Percentiles rank a stretch among this genome's conserved stretches.
Evolutionary conservation across 2,329 filamentous ascomycete genomes (phyloP).

Genomic region (Ophiognomonia clavigignenti-juglandacearum): DNA sequence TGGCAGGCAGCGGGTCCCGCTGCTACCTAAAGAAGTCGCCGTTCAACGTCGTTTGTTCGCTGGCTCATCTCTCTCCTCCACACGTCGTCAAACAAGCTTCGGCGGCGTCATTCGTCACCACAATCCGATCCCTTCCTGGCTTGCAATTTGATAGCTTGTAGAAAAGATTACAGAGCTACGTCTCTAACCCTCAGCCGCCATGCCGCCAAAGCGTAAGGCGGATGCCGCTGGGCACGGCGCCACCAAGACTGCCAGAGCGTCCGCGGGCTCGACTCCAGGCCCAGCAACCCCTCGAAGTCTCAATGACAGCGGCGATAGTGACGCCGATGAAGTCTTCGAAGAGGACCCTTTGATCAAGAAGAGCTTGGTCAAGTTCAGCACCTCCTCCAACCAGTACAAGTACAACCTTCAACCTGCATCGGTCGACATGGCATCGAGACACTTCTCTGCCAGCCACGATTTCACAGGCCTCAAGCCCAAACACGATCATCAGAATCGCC

Average conservation of each 20-base stretch:
- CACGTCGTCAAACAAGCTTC: neutral
- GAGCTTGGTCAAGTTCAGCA: slow-evolving; percentile 56
- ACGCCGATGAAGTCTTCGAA: slow-evolving; percentile 35
- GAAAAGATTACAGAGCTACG: neutral
- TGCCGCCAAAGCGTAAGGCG: slow-evolving; percentile 72
- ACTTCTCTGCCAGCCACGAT: slow-evolving; percentile 44
- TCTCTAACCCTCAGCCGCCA: slow-evolving; percentile 27
- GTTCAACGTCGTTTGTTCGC: neutral
- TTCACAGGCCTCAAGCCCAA: slow-evolving; percentile 81
- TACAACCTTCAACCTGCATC: slow-evolving; percentile 11
- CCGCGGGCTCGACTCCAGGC: slow-evolving; percentile 56
- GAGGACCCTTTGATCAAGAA: slow-evolving; percentile 51
- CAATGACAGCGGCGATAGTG: slow-evolving; percentile 28
- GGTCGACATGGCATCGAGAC: slow-evolving; percentile 25
- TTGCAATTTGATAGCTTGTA: neutral
- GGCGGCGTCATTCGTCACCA: neutral
- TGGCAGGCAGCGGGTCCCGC: neutral
- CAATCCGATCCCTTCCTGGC: neutral
- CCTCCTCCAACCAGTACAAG: slow-evolving; percentile 40
- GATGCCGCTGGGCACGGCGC: slow-evolving; percentile 39
- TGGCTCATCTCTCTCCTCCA: neutral
- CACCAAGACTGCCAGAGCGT: slow-evolving; percentile 52
- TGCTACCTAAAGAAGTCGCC: neutral
- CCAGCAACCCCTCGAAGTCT: slow-evolving; percentile 55
- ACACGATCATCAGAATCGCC: slow-evolving; percentile 81